Percentiles rank a stretch among this genome's conserved stretches.
Evolutionary conservation across 1,139 yeast genomes (phyloP).

Genomic region (Insectozyma bohioensis): DNA sequence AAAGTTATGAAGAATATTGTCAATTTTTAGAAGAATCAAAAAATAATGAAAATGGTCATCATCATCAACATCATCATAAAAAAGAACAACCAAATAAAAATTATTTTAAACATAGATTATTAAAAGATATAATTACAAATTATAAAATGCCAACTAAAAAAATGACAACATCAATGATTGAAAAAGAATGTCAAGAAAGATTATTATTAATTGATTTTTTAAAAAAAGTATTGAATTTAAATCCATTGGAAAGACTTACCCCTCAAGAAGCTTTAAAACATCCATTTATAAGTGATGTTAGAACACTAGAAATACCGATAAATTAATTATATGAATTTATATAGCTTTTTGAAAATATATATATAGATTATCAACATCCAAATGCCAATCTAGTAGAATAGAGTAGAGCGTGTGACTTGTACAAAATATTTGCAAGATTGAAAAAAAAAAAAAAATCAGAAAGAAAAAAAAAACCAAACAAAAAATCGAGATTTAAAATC

Average conservation of each 20-base stretch:
- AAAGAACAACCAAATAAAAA: conserved; percentile 81
- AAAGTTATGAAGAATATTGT: conserved; percentile 38
- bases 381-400: too few species aligned
- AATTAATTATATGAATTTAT: too few species aligned
- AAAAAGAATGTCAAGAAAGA: conserved; percentile 72
- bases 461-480: too few species aligned
- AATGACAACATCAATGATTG: conserved; percentile 64
- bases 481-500: too few species aligned
- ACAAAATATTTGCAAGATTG: too few species aligned
- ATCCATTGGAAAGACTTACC: conserved; percentile 93
- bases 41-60: conserved; percentile 28
- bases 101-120: conserved; percentile 72
- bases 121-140: conserved; percentile 74
- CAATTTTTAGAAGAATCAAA: conserved; percentile 29
- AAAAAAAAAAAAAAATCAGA: too few species aligned
- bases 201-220: conserved; percentile 75
- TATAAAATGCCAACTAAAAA: conserved; percentile 72
- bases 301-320: conserved; percentile 12
- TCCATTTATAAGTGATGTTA: conserved; percentile 66
- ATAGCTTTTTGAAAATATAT: too few species aligned
- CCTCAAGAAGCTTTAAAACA: conserved; percentile 94
- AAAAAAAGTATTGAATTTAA: conserved; percentile 71
- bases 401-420: too few species aligned
- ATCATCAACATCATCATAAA: conserved; percentile 43
- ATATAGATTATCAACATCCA: too few species aligned